Base-by-base conservation (phyloP, 495 filamentous ascomycete genomes). In the Penicillium samsonianum region DNA sequence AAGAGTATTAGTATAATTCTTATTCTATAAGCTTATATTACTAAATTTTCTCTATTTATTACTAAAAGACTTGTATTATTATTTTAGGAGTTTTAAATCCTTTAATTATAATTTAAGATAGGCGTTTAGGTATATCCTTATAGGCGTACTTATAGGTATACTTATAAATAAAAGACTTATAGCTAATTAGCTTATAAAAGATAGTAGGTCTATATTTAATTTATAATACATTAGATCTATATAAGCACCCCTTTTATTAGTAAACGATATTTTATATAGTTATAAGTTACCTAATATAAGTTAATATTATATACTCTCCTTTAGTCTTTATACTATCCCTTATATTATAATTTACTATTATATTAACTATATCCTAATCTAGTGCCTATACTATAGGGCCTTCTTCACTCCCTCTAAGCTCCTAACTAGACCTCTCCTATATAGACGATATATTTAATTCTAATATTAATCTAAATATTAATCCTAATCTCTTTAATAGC, bases 171-270 rank as follows among this genome's bases (percentile, higher is more conserved):
- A 43, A 23, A 23, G 2, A 11, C 40, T 43, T 22, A 22, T 43
- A 43, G 40, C 40, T 14, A 43, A 43, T 43, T 20, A 43, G 40
- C 19, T 22, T 43, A 43, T 43, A 43, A 12, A 2, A 12, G 0
- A 43, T 22, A 43, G 19, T 43, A 9, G 19, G 40, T 43, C 17
- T 43, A 22, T 20, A 43, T 8, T 23, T 23, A 41, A 22, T 23
- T 43, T 43, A 43, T 20, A 20, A 43, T 43, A 17, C 23, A 43
- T 43, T 43, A 43, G 40, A 43, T 43, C 40, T 43, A 43, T 22
- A 43, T 12, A 43, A 22, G 19, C 11, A 43, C 40, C 40, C 40
- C 11, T 43, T 43, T 43, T 23, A 43, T 9, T 43, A 43, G 19
- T 43, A 43, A 23, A 8, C 19, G 19, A 8, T 11, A 11, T 43